Percentiles rank a stretch among this genome's conserved stretches.
Conservation (phyloP, 176 grass and related monocot species). For the barley (Hordeum vulgare) region MorexV3_pseudomolecules_assembly NC_058522.1:532358209-532358708, state of each 20-base stretch:
- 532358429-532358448: neutral
- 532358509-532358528: neutral
- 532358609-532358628: neutral
- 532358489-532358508: neutral
- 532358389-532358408: slow-evolving; percentile 10
- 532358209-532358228: slow-evolving; percentile 24
- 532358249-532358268: slow-evolving; percentile 17
- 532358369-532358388: neutral
- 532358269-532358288: slow-evolving; percentile 24
- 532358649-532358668: neutral
- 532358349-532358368: neutral
- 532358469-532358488: neutral
- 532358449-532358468: neutral
- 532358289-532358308: slow-evolving; percentile 8
- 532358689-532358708: neutral
- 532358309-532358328: neutral
- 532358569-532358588: neutral
- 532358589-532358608: neutral
- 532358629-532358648: neutral
- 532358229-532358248: slow-evolving; percentile 18
- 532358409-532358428: neutral
- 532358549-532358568: neutral
- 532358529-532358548: neutral
- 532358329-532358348: neutral
- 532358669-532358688: slow-evolving; percentile 14